Percentiles rank a stretch among this genome's conserved stretches.
These are phyloP conservation scores for Dichotomopilus funicola DNA, from an alignment of 2,329 filamentous ascomycete species.

Conservation along the genomic window DNA sequence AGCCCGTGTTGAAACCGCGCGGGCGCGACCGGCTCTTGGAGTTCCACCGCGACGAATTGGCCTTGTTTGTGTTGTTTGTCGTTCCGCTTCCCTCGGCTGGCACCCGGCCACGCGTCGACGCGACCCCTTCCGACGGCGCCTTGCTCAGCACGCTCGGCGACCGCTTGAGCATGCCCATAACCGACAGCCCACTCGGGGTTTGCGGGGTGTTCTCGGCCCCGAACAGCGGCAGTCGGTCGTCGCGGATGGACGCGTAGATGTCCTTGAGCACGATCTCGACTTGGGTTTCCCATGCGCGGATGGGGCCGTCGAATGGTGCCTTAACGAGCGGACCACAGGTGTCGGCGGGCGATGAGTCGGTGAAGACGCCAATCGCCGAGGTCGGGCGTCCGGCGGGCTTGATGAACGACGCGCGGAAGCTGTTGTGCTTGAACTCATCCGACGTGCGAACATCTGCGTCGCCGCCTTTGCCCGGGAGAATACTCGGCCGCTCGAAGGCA, in stretches of 20 bases:
- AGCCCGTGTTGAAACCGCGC: constrained; percentile 66
- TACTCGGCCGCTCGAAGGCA: constrained; percentile 54
- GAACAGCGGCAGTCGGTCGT: constrained; percentile 79
- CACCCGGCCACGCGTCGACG: constrained; percentile 63
- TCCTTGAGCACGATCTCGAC: constrained; percentile 87
- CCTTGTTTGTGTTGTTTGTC: constrained; percentile 25
- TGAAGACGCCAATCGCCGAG: constrained; percentile 34
- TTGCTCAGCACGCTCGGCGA: constrained; percentile 90
- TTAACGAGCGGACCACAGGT: constrained; percentile 73
- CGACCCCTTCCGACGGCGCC: constrained; percentile 74
- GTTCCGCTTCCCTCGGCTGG: constrained; percentile 42
- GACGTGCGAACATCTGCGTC: constrained; percentile 31
- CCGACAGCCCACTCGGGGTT: constrained; percentile 61
- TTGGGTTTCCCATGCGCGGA: constrained; percentile 80
- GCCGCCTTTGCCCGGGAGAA: constrained; percentile 39
- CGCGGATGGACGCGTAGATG: constrained; percentile 84
- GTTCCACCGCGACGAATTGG: constrained; percentile 63
- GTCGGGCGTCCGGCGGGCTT: constrained; percentile 43
- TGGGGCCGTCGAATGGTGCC: constrained; percentile 64
- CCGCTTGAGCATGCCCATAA: constrained; percentile 71
- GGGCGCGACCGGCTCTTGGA: constrained; percentile 81
- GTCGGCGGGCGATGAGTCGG: constrained; percentile 36
- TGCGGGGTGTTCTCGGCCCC: constrained; percentile 51
- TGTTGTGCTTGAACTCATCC: constrained; percentile 35
- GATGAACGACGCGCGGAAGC: constrained; percentile 45